A percentile compares a stretch with the other conserved stretches of the same genome.
phyloP scores from a whole-genome alignment of 2,329 filamentous ascomycete species.

The Gaeumannomyces sp. region DNA sequence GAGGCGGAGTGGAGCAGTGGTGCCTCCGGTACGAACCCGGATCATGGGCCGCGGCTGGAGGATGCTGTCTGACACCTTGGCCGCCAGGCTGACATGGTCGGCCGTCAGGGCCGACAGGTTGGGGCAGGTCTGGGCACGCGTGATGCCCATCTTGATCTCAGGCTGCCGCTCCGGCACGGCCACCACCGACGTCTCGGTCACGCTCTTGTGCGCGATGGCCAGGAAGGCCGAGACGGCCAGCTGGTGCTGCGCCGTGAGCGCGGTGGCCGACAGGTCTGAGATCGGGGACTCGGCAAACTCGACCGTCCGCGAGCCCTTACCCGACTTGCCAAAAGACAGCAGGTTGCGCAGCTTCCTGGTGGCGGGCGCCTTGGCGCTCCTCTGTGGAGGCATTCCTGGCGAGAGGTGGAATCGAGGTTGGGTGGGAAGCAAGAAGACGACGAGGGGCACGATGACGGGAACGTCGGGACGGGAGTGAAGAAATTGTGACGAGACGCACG shows the following conservation, averaged over 20 bases:
- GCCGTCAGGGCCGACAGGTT: not conserved
- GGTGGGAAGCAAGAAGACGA: too few species aligned
- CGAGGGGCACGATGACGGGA: too few species aligned
- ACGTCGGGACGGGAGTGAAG: too few species aligned
- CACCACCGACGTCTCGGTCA: not conserved
- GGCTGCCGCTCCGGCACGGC: not conserved
- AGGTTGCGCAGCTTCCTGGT: too few species aligned
- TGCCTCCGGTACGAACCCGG: too few species aligned
- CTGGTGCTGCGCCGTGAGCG: conserved; percentile 1
- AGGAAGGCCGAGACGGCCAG: conserved; percentile 5
- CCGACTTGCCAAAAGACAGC: too few species aligned
- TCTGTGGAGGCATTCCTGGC: too few species aligned
- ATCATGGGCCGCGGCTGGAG: not conserved
- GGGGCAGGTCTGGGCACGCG: conserved; percentile 5
- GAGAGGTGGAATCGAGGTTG: too few species aligned
- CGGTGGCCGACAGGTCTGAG: not conserved
- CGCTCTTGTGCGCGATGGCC: not conserved
- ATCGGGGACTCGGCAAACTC: conserved; percentile 4
- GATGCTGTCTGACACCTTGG: not conserved
- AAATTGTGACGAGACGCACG: too few species aligned
- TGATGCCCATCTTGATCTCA: not conserved
- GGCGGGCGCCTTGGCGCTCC: too few species aligned
- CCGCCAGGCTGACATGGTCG: not conserved
- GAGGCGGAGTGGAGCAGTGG: not conserved
- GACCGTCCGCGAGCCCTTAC: not conserved